Evolutionary conservation across 73 alveolate species (phyloP).

Genomic region (Tetrahymena elliotti): DNA sequence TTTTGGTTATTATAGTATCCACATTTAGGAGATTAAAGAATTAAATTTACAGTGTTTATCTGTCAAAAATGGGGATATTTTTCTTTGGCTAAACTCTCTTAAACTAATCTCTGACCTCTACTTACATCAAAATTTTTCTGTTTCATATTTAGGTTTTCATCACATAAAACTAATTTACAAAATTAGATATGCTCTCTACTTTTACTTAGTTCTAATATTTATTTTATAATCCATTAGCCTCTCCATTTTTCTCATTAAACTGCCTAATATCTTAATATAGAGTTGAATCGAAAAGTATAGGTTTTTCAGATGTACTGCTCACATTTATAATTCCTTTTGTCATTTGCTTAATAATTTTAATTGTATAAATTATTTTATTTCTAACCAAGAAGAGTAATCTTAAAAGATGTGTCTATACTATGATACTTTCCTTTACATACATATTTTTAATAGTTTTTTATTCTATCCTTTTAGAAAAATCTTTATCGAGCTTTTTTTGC

Average conservation of each 20-base stretch:
- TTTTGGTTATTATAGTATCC: not conserved
- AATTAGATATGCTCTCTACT: not conserved
- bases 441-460: no score
- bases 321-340: not conserved
- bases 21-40: not conserved
- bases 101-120: not conserved
- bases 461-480: not conserved
- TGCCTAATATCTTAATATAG: not conserved
- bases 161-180: not conserved
- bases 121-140: not conserved
- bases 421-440: not conserved
- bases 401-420: not conserved
- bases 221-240: not conserved
- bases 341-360: not conserved
- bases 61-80: not conserved
- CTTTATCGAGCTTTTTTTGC: not conserved
- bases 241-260: not conserved
- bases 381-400: not conserved
- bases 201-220: not conserved
- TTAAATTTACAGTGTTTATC: not conserved
- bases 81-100: not conserved
- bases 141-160: not conserved
- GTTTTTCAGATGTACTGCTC: not conserved
- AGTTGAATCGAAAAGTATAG: not conserved
- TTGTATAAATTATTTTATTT: no score